Base-by-base conservation (phyloP, 306 rosid genomes). In the Vicia sativa region DNA sequence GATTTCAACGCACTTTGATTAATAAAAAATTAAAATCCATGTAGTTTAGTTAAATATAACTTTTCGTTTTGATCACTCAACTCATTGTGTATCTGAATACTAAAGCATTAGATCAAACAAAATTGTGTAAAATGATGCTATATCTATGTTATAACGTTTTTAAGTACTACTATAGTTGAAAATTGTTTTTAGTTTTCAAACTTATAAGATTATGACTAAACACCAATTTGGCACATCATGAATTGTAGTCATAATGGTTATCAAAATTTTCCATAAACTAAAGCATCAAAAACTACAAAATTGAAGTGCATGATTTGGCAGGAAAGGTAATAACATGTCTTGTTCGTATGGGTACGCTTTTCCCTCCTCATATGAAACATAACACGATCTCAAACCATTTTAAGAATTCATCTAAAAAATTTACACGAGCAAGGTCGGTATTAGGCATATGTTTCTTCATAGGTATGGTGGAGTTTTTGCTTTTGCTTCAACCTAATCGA, bases 311-410 rank as follows among this genome's bases (percentile, higher is more conserved):
- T 81, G 85, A 70, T 81, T 77, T 63, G 80, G 80, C 74, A 46
- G 63, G 82, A 52, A 74, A 69, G 82, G 82, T 37, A 81, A 81
- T 74, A 77, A 77, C 80, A 81, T 81, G 82, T 77, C 80, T 77
- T 59, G 85, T 70, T 70, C 28, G 66, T 77, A 53, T 74, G 68
- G 68, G 78, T 59, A 70, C 72, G 69, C 60, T 68, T 74, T 77
- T 48, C 65, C 67, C 75, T 35, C 78, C 74, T 74, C 65, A 50
- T 49, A 70, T 70, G 75, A 81, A 74, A 50, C 80, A 81, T 3
- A 65, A 65, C 74, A 81, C 31, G n/a, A 69, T 74, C 80, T 23
- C 74, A 48, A 77, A 60, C 68, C 75, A 2, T 65, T 80, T 80
- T 62, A 35, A 80, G 67, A 71, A 70, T 71, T 70, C 80, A 65